Evolutionary conservation across 1,284 basidiomycete genomes (phyloP), one percentile per base, ranked within the genome.

Genomic region (Sphaerobolus stellatus): DNA sequence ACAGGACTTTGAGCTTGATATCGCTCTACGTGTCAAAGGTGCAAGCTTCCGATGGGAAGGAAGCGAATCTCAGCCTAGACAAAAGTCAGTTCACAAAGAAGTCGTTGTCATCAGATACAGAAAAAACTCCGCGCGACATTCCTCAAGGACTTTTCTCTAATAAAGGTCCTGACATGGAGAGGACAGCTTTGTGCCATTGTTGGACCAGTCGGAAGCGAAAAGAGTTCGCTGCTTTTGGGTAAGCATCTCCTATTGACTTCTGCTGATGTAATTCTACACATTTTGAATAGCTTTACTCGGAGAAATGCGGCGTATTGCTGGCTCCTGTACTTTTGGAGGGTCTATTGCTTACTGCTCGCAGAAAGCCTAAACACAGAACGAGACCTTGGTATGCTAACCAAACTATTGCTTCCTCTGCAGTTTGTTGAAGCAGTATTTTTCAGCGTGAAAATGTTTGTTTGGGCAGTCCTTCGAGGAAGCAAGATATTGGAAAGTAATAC

Each of bases 361-460:
- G 68, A 83, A 77, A 24, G 88, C 92, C 2, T 96, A 93, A 92
- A 94, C 96, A 52, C 92, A 94, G 67, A 92, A 90, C 64, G 84
- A 86, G 0, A 83, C 86, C 3, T 61, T 93, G 59, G 84, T 87
- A 50, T 60, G 82, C 61, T 68, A 69, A n/a, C n/a, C 54, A 64
- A 69, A 25, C 24, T 22, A 4, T 28, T 13, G 43, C 24, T 36
- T 4, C 22, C 20, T 1, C 24, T 36, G 41, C n/a, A n/a, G n/a
- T n/a, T n/a, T 20, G 47, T 20, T 53, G n/a, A 29, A 5, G 40
- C n/a, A 48, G 14, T 48, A n/a, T 25, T n/a, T 9, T 34, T 11
- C 40, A 78, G 86, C 70, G 84, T 63, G 82, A 86, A 50, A 84
- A 85, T 58, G 74, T 88, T 20, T 82, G 0, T 92, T 92, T 64